Evolutionary conservation across 2,329 filamentous ascomycete species (phyloP).

Genomic region (Colletotrichum karsti): DNA sequence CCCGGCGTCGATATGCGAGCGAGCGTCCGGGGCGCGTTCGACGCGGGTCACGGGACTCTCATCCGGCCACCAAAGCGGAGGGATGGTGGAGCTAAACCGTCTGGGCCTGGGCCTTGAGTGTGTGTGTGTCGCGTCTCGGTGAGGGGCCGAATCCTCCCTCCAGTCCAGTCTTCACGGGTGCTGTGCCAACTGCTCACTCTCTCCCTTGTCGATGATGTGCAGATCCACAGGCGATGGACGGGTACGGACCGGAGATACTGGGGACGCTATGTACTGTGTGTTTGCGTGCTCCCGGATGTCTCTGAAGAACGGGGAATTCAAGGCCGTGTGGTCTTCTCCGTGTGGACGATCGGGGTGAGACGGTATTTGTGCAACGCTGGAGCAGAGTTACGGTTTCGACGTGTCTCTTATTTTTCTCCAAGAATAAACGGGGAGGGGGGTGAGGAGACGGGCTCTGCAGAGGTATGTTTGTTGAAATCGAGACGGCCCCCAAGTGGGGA

Average conservation of each 20-base stretch:
- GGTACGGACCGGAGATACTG: neutral
- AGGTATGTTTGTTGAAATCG: conserved; percentile 23
- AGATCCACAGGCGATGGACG: conserved; percentile 16
- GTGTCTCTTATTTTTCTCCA: neutral
- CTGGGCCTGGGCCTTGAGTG: too few species aligned
- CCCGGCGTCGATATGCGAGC: neutral
- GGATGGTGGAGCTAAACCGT: neutral
- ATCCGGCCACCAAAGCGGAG: conserved; percentile 8
- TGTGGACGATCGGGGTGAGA: neutral
- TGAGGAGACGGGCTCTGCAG: neutral
- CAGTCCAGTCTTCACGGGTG: neutral
- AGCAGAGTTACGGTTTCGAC: neutral
- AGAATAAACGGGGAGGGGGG: neutral
- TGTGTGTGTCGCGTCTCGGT: neutral
- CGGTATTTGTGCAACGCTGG: neutral
- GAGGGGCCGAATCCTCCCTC: conserved; percentile 7
- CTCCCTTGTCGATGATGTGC: conserved; percentile 14
- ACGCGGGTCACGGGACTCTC: conserved; percentile 20
- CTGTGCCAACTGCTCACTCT: neutral
- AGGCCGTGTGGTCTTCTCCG: neutral
- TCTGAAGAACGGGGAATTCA: neutral
- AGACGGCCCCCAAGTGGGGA: conserved; percentile 6
- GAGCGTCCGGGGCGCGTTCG: conserved; percentile 10
- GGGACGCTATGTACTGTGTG: neutral
- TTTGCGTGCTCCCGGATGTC: neutral